Conservation (phyloP, 192 early-diverging fungal genomes). For the Kickxella alabastrina region DNA sequence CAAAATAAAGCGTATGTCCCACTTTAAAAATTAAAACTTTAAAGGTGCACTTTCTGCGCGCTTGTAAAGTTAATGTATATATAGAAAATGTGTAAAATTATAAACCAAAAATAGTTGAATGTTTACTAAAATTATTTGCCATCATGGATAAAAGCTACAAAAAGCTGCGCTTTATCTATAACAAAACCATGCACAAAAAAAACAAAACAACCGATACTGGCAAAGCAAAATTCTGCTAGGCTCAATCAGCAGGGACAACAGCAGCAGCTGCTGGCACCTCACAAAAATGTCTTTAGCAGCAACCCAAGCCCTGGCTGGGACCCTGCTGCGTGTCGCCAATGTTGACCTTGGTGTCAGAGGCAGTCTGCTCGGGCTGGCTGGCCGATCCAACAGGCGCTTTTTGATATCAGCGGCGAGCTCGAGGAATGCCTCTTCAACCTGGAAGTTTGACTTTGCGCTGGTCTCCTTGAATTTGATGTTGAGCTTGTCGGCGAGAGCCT, state of each 20-base stretch:
- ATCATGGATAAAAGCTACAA: too few species aligned
- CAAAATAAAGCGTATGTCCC: too few species aligned
- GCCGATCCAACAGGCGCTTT: slow-evolving; percentile 90
- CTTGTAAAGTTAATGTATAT: too few species aligned
- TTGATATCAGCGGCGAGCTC: slow-evolving; percentile 96
- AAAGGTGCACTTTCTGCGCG: too few species aligned
- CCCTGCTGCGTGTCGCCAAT: slow-evolving; percentile 40
- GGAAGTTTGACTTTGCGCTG: slow-evolving; percentile 97
- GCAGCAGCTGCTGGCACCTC: background rate
- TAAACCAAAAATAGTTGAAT: too few species aligned
- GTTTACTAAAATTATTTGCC: too few species aligned
- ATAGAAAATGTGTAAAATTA: too few species aligned
- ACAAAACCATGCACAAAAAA: background rate
- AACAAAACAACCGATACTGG: background rate
- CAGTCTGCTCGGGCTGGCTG: slow-evolving; percentile 31
- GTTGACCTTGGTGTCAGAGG: slow-evolving; percentile 28
- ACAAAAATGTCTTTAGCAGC: slow-evolving; percentile 22
- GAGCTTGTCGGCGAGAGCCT: slow-evolving; percentile 91
- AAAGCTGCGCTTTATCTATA: too few species aligned
- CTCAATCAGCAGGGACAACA: background rate
- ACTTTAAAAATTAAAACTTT: too few species aligned
- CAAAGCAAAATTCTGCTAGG: too few species aligned
- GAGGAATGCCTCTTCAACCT: slow-evolving; percentile 97
- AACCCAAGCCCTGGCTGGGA: slow-evolving; percentile 22
- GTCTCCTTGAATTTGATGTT: slow-evolving; percentile 96